phyloP scores from a whole-genome alignment of 352 stramenopile species.

The Pythium rhizo-oryzae region DNA sequence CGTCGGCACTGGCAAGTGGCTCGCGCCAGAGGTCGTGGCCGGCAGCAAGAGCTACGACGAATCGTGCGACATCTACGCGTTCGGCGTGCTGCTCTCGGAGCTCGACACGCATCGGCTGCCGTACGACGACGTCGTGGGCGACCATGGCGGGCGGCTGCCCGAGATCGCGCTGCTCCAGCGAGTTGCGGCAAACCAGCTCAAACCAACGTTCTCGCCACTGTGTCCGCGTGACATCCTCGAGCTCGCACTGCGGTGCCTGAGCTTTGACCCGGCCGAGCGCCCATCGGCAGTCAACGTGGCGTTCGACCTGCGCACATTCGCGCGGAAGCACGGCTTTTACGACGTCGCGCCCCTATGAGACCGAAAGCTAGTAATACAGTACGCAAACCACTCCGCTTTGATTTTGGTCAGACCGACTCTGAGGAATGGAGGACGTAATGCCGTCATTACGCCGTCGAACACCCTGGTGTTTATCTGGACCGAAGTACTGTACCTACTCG shows the following conservation, averaged over 20 bases:
- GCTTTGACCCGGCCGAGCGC: slow-evolving; percentile 35
- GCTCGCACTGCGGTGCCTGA: slow-evolving; percentile 39
- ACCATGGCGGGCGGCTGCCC: slow-evolving; percentile 30
- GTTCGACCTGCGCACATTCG: slow-evolving; percentile 39
- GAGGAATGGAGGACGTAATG: background rate
- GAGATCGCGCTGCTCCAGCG: slow-evolving; percentile 44
- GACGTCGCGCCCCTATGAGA: background rate
- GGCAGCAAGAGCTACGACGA: slow-evolving; percentile 50
- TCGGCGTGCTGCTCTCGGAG: slow-evolving; percentile 55
- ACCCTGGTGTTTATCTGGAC: too few relatives aligned
- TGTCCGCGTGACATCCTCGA: slow-evolving; percentile 41
- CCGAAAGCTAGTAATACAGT: background rate
- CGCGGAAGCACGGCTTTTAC: slow-evolving; percentile 1
- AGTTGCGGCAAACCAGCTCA: slow-evolving; percentile 44
- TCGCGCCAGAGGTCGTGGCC: slow-evolving; percentile 59
- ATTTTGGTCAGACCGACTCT: too few relatives aligned
- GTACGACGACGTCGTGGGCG: slow-evolving; percentile 45
- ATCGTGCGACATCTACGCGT: slow-evolving; percentile 58
- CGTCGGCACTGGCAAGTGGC: slow-evolving; percentile 54
- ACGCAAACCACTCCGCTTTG: too few relatives aligned
- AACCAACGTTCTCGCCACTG: slow-evolving; percentile 22
- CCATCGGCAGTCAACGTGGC: slow-evolving; percentile 47
- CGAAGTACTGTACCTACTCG: too few relatives aligned
- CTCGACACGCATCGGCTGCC: slow-evolving; percentile 56
- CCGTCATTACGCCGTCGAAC: too few relatives aligned